These are phyloP conservation scores for Astraeus odoratus DNA, from an alignment of 768 basidiomycete genomes.

Conservation along the genomic window DNA sequence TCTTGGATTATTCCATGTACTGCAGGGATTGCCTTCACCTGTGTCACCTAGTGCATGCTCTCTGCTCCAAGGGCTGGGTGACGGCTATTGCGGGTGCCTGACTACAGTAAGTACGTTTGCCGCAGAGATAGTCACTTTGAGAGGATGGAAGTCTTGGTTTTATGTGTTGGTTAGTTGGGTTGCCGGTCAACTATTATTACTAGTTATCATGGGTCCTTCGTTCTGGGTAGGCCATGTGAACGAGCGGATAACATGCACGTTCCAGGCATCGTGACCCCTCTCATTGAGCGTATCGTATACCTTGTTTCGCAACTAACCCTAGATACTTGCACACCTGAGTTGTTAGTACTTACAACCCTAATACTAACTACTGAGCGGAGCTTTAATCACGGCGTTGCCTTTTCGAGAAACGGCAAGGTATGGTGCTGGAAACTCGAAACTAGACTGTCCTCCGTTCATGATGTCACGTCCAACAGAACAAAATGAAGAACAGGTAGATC, in stretches of 20 bases:
- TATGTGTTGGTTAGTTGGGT: slow-evolving; percentile 70
- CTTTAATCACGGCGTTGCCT: slow-evolving; percentile 21
- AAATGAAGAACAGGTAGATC: slow-evolving; percentile 44
- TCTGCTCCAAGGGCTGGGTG: slow-evolving; percentile 72
- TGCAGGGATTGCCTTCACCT: slow-evolving; percentile 45
- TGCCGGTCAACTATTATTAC: slow-evolving; percentile 58
- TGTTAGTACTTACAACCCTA: too few relatives aligned
- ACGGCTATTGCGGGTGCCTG: slow-evolving; percentile 94
- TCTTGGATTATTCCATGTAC: slow-evolving; percentile 62
- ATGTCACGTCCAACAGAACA: slow-evolving; percentile 34
- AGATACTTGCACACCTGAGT: too few relatives aligned
- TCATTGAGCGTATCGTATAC: not conserved
- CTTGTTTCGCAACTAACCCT: not conserved
- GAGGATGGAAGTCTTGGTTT: slow-evolving; percentile 48
- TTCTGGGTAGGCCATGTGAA: slow-evolving; percentile 43
- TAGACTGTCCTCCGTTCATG: slow-evolving; percentile 18
- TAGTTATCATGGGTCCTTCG: slow-evolving; percentile 67
- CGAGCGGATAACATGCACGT: slow-evolving; percentile 46
- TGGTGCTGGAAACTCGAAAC: slow-evolving; percentile 9
- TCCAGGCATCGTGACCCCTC: slow-evolving; percentile 14
- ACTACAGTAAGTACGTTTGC: slow-evolving; percentile 93
- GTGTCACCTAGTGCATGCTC: slow-evolving; percentile 52
- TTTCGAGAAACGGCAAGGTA: slow-evolving; percentile 16
- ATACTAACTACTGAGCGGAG: slow-evolving; percentile 19
- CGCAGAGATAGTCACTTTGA: slow-evolving; percentile 62